These are phyloP conservation scores for Tylopilus sp. DNA, from an alignment of 1,284 basidiomycete genomes.

Conservation along the genomic window DNA sequence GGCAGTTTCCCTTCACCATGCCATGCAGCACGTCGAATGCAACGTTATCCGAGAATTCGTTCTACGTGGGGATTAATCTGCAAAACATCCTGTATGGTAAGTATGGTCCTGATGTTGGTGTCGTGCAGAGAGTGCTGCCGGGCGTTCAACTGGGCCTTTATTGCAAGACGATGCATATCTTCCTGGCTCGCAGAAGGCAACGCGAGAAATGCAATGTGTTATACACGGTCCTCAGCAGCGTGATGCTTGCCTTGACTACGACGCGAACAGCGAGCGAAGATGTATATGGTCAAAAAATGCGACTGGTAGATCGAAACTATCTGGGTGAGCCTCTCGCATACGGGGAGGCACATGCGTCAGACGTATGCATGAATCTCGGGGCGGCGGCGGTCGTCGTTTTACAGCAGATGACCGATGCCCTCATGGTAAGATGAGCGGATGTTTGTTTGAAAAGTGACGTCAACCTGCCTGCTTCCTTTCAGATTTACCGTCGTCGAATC, in stretches of 20 bases:
- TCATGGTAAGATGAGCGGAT: slow-evolving; percentile 7
- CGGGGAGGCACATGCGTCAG: background rate
- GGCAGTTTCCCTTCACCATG: background rate
- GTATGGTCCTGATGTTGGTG: background rate
- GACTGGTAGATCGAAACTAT: slow-evolving; percentile 2
- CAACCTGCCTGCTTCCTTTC: background rate
- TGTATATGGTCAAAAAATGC: slow-evolving; percentile 6
- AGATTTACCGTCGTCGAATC: slow-evolving; percentile 17
- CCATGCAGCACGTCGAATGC: background rate
- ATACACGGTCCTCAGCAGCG: slow-evolving; percentile 13
- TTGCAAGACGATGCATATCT: slow-evolving; percentile 5
- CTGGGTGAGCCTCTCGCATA: slow-evolving; percentile 8
- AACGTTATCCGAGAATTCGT: background rate
- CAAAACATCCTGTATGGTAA: slow-evolving; percentile 12
- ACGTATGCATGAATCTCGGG: slow-evolving; percentile 3
- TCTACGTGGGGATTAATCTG: slow-evolving; percentile 10
- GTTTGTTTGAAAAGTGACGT: background rate
- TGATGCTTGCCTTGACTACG: slow-evolving; percentile 10
- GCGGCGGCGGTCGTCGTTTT: background rate
- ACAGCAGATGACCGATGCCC: slow-evolving; percentile 11
- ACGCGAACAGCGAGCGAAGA: background rate
- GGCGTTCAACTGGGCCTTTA: slow-evolving; percentile 12
- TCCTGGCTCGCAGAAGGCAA: background rate
- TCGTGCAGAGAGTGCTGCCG: background rate
- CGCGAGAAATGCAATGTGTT: slow-evolving; percentile 7